A percentile compares a stretch with the other conserved stretches of the same genome.
Evolutionary conservation across 108 stramenopile genomes (phyloP).

Genomic region (Cyclotella sp.): DNA sequence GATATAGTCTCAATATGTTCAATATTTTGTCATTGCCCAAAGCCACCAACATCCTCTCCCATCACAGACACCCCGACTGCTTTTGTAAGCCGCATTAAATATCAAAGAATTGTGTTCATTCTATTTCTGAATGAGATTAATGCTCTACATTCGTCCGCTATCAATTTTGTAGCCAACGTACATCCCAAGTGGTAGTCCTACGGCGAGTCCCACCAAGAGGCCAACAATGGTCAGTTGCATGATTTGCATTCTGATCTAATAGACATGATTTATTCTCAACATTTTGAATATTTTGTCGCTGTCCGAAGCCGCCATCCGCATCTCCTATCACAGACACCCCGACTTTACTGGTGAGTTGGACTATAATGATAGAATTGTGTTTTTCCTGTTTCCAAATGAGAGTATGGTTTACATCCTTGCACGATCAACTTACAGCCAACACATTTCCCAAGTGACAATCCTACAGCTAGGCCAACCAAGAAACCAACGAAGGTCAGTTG

Average conservation of each 20-base stretch:
- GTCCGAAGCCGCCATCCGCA: not conserved
- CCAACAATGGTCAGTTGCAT: not conserved
- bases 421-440: not conserved
- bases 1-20: too few relatives aligned
- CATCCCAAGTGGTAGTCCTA: not conserved
- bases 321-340: constrained; percentile 1
- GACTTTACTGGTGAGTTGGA: not conserved
- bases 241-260: too few relatives aligned
- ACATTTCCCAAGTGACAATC: not conserved
- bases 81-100: too few relatives aligned
- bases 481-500: not conserved
- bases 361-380: not conserved
- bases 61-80: too few relatives aligned
- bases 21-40: too few relatives aligned
- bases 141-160: too few relatives aligned
- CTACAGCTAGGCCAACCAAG: not conserved
- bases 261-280: too few relatives aligned
- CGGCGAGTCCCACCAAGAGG: not conserved
- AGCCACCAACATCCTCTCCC: too few relatives aligned
- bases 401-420: too few relatives aligned
- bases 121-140: too few relatives aligned
- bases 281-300: too few relatives aligned
- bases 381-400: not conserved
- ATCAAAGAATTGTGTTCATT: not conserved
- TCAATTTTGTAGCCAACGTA: not conserved